phyloP scores from a whole-genome alignment of 495 filamentous ascomycete species.

The Mytilinidion resinicola region DNA sequence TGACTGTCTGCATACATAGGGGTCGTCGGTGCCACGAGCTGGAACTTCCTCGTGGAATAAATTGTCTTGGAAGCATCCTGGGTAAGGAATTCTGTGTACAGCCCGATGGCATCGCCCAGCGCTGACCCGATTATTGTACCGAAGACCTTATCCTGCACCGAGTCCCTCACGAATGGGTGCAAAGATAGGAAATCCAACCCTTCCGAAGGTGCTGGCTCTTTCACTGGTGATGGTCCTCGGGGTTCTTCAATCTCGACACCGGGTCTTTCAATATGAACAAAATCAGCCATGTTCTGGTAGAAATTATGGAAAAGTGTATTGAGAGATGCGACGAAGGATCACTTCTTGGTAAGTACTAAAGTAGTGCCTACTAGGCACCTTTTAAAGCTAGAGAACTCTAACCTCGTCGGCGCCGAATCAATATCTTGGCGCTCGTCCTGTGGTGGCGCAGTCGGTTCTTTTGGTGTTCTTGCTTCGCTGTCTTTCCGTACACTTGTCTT shows the following conservation, averaged over 20 bases:
- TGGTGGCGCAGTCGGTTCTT: no score
- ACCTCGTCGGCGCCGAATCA: no score
- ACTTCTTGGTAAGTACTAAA: no score
- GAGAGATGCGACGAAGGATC: no score
- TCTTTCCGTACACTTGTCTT: no score
- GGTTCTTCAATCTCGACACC: background rate
- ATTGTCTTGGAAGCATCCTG: slow-evolving; percentile 20
- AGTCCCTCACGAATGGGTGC: slow-evolving; percentile 30
- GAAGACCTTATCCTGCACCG: slow-evolving; percentile 33
- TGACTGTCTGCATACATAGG: slow-evolving; percentile 38
- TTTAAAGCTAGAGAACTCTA: no score
- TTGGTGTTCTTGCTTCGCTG: no score
- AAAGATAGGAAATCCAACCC: slow-evolving; percentile 18
- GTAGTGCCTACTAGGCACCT: no score
- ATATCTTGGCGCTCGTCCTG: no score
- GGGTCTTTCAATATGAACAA: slow-evolving; percentile 15
- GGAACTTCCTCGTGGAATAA: slow-evolving; percentile 37
- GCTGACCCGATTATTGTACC: slow-evolving; percentile 43
- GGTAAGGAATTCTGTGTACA: slow-evolving; percentile 46
- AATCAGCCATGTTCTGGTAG: slow-evolving; percentile 10
- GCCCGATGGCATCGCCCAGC: slow-evolving; percentile 44
- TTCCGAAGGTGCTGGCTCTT: background rate
- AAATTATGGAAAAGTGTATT: no score
- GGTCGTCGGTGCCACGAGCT: slow-evolving; percentile 31
- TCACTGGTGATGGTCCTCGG: no score